phyloP scores from a whole-genome alignment of 257 asterid species.

The Galeopsis tetrahit region DNA sequence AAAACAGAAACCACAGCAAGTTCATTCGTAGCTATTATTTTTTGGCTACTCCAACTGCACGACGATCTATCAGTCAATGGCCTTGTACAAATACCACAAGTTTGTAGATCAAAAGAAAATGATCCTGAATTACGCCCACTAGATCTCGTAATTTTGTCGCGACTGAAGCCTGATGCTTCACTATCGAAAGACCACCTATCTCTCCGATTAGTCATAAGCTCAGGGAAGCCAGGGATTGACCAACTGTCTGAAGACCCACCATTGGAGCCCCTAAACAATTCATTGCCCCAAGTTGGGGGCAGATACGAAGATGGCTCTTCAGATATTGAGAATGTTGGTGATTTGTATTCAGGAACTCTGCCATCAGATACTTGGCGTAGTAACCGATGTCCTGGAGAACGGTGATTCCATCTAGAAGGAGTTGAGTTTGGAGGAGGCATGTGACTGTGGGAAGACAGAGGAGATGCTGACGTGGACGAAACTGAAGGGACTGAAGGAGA shows the following conservation, averaged over 20 bases:
- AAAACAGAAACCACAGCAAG: conserved; percentile 86
- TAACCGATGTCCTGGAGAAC: conserved; percentile 71
- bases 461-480: conserved; percentile 68
- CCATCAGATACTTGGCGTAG: conserved; percentile 77
- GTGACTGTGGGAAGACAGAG: conserved; percentile 68
- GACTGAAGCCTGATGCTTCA: conserved; percentile 60
- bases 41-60: conserved; percentile 75
- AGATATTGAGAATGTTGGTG: conserved; percentile 74
- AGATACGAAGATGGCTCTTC: conserved; percentile 67
- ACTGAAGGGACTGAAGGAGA: conserved; percentile 77
- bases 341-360: conserved; percentile 63
- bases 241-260: conserved; percentile 89
- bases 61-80: conserved; percentile 70
- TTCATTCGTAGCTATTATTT: conserved; percentile 66
- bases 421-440: conserved; percentile 68
- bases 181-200: conserved; percentile 98
- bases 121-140: conserved; percentile 58
- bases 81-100: conserved; percentile 86
- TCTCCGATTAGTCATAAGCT: conserved; percentile 59
- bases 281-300: conserved; percentile 74
- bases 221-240: conserved; percentile 82
- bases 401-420: conserved; percentile 74
- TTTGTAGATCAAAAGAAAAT: conserved; percentile 63
- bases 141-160: conserved; percentile 63
- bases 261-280: conserved; percentile 69